Evolutionary conservation across 805 yeast species (phyloP), one percentile per base, ranked within the genome.

Genomic region (Myxozyma geophila): DNA sequence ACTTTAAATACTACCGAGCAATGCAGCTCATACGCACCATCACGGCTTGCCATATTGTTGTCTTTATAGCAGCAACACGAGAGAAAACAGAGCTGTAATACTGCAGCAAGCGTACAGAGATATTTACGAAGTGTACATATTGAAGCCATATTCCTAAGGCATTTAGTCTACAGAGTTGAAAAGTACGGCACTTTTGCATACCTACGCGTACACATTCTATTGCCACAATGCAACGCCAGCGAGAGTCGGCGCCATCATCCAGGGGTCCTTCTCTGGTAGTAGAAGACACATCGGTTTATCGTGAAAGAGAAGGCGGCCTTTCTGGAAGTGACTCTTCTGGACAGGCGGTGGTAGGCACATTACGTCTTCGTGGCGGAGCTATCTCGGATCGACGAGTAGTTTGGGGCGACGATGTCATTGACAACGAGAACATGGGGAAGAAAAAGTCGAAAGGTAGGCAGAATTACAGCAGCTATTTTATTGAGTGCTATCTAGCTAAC

Each of bases 321-420:
- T 43, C 60, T 15, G 49, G 47, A 7, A 52, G 48, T 33, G 54
- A 44, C 12, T 15, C 57, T 40, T 15, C 36, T 3, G 51, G 28
- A 6, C 43, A 54, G 5, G 54, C 36, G 7, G 61, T 62, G n/a
- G 62, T 41, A 8, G 67, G 67, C 17, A 64, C 67, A 33, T 28
- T 66, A 19, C 63, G 59, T 2, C 54, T 66, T 9, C 59, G 70
- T 7, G 69, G 70, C 39, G 67, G 70, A 10, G 61, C 53, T 17
- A 50, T 63, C 10, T 40, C 60, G 2, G 53, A 57, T 35, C 59
- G 70, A 13, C 80, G 83, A 47, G 97, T 93, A 0, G 81, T 85
- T 58, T 93, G 98, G 97, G 81, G 87, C 7, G 89, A 88, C 43
- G 96, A 87, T 52, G 92, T 90, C 2, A 81, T 95, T 4, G 98